Evolutionary conservation across 176 grass and related monocot species (phyloP).

Genomic region (Cenchrus americanus): DNA sequence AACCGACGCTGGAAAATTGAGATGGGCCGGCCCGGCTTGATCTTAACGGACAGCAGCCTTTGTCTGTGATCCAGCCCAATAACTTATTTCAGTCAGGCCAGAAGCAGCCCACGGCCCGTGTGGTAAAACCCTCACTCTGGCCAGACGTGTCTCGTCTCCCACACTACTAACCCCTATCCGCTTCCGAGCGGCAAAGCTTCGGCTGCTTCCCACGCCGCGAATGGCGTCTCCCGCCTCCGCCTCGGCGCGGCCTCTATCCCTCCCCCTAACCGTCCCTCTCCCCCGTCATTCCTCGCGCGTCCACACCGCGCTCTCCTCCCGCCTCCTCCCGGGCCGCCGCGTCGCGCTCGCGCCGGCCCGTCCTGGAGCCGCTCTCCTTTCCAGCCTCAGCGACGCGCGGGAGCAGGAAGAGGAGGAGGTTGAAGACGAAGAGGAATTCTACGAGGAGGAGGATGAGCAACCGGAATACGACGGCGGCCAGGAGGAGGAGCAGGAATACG

Average conservation of each 20-base stretch:
- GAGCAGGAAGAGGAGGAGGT: constrained; percentile 22
- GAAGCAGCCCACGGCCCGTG: background rate
- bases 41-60: no score
- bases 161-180: background rate
- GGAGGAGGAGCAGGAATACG: background rate
- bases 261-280: constrained; percentile 20
- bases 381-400: constrained; percentile 46
- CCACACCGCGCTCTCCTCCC: constrained; percentile 4
- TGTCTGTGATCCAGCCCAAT: no score
- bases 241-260: constrained; percentile 39
- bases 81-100: background rate
- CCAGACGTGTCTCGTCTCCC: background rate
- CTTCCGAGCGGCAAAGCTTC: background rate
- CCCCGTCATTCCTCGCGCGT: background rate
- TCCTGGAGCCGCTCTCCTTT: constrained; percentile 45
- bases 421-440: background rate
- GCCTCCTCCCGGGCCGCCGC: background rate
- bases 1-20: no score
- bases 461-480: background rate
- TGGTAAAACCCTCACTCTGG: background rate
- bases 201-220: background rate
- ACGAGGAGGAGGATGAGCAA: background rate
- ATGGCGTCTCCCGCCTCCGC: constrained; percentile 49
- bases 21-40: no score
- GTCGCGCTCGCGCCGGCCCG: constrained; percentile 39